phyloP scores from a whole-genome alignment of 1,139 yeast species.

The Taphrina populina region DNA sequence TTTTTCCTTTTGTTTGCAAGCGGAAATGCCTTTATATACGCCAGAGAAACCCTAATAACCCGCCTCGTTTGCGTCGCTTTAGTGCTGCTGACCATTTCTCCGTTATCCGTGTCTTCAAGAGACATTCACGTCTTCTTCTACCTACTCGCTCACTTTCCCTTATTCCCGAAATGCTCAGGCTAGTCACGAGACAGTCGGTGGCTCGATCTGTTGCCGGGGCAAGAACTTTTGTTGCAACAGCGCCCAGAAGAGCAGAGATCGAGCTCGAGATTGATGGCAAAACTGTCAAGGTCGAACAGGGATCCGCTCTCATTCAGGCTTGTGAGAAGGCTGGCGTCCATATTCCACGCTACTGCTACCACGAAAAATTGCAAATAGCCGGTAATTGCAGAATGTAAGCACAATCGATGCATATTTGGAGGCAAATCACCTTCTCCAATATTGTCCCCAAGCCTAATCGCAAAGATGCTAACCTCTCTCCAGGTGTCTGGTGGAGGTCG shows the following conservation, averaged over 20 bases:
- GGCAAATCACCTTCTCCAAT: too few relatives aligned
- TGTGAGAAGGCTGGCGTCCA: slow-evolving; percentile 88
- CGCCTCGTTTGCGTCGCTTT: too few relatives aligned
- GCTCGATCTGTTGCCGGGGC: slow-evolving; percentile 18
- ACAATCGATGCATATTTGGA: not conserved
- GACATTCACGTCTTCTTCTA: not conserved
- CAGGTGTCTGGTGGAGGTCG: slow-evolving; percentile 77
- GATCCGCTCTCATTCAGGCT: slow-evolving; percentile 85
- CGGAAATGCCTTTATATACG: too few relatives aligned
- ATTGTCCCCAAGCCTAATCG: too few relatives aligned
- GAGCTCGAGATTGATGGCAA: slow-evolving; percentile 76
- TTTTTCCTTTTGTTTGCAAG: too few relatives aligned
- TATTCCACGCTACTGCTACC: slow-evolving; percentile 87
- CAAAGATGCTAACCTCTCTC: not conserved
- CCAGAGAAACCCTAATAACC: too few relatives aligned
- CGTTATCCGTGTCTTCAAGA: too few relatives aligned
- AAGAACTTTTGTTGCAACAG: slow-evolving; percentile 42
- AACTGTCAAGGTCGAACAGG: slow-evolving; percentile 76
- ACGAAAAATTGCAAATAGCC: slow-evolving; percentile 87
- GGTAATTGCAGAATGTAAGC: slow-evolving; percentile 82
- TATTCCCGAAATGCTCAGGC: slow-evolving; percentile 11
- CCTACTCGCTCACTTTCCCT: not conserved
- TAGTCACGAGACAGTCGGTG: slow-evolving; percentile 20
- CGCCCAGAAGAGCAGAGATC: slow-evolving; percentile 55
- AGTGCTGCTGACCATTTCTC: too few relatives aligned